Base-by-base conservation (phyloP, 345 rosid species). In the Syzygium aromaticum region DNA sequence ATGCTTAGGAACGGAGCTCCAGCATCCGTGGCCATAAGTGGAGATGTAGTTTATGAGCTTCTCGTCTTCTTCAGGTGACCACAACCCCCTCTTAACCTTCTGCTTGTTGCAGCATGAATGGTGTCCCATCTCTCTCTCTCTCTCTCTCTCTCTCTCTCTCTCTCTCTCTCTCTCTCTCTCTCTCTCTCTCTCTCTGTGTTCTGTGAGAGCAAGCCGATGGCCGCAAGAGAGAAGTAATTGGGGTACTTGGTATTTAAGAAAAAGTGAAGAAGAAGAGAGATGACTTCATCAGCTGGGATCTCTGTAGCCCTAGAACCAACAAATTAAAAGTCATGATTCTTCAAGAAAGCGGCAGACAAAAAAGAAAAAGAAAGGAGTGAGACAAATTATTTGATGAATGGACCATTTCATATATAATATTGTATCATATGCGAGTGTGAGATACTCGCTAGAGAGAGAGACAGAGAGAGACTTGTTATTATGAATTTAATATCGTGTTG, bases 21-120 rank as follows among this genome's bases (percentile, higher is more conserved):
- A 98, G 91, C 99, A 95, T 43, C 99, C 99, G 91, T 98, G 99
- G 91, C 99, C 99, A 61, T 94, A 95, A 85, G 94, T 94, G 23
- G 96, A 89, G 93, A 98, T 95, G 94, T 95, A 95, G 95, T 87
- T 94, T 89, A 95, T 89, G 93, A 98, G 99, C 89, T 95, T 98
- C 93, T 96, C 98, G 90, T 98, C 99, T 93, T 98, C 99, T 86
- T 98, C 99, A 0, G 99, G 99, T 82, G 99, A 98, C 99, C 99
- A 98, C 22, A 98, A 91, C 25, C 99, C 99, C 91, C 99, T 95
- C 94, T 94, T 98, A 63, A 98, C 99, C 91, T 96, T 98, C 92
- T 98, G 99, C 90, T 96, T 98, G 95, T 96, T 96, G 92, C 99
- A 98, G 92, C 99, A 98, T 1, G 98, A 98, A 88, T 98, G 99